A percentile compares a stretch with the other conserved stretches of the same genome.
These are phyloP conservation scores for Hyphopichia pseudoburtonii DNA, from an alignment of 1,139 yeast genomes.

Conservation along the genomic window DNA sequence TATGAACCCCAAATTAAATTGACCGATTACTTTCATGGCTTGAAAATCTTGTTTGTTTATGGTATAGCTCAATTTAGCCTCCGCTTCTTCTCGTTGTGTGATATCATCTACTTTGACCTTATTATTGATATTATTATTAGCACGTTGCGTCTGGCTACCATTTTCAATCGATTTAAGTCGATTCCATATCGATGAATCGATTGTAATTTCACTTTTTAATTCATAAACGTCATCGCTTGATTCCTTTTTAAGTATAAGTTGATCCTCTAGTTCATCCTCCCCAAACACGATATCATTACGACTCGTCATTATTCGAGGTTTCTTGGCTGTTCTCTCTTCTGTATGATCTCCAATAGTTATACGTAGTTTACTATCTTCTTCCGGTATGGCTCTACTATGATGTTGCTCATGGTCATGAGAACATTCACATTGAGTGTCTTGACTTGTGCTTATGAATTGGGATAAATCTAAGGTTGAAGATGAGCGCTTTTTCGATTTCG, in stretches of 20 bases:
- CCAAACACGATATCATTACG: conserved; percentile 3
- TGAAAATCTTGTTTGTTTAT: conserved; percentile 65
- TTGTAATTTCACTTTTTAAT: background rate
- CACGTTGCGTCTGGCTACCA: background rate
- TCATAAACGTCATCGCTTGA: conserved; percentile 2
- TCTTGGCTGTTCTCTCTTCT: conserved; percentile 3
- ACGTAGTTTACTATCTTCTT: background rate
- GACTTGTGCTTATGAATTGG: background rate
- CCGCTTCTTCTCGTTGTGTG: conserved; percentile 42
- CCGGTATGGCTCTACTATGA: too few relatives aligned
- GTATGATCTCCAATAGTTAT: conserved; percentile 4
- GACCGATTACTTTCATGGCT: conserved; percentile 81
- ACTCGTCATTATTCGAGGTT: conserved; percentile 1
- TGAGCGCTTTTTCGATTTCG: background rate
- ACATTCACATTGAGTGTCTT: background rate
- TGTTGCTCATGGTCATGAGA: background rate
- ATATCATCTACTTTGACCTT: conserved; percentile 18
- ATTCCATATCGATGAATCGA: background rate
- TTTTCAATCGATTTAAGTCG: background rate
- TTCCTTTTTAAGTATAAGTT: background rate
- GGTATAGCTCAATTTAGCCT: conserved; percentile 50
- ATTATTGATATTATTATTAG: background rate
- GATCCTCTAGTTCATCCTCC: background rate
- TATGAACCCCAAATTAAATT: conserved; percentile 89
- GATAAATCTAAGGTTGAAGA: background rate